Evolutionary conservation across 129 eudicot genomes (phyloP).

Genomic region (Logfia minima): DNA sequence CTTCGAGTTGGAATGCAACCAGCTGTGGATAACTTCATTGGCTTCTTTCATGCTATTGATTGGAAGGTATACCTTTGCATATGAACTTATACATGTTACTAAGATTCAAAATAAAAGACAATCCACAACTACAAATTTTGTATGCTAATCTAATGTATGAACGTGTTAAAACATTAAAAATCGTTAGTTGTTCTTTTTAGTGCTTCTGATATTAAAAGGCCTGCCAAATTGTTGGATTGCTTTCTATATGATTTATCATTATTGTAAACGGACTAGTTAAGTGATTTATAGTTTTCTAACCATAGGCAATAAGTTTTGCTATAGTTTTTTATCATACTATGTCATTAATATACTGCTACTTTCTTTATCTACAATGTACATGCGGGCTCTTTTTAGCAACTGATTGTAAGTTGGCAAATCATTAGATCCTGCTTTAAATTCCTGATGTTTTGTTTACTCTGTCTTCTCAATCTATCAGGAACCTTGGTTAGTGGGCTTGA

Average conservation of each 20-base stretch:
- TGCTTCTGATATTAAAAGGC: neutral
- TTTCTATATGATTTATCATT: neutral
- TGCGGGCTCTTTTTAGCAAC: neutral
- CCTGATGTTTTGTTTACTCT: neutral
- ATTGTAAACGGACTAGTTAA: neutral
- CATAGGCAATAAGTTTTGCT: neutral
- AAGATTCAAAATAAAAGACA: slow-evolving; percentile 10
- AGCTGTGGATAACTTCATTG: slow-evolving; percentile 77
- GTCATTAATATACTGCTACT: slow-evolving; percentile 1
- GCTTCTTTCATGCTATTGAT: slow-evolving; percentile 93
- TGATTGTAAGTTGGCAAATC: neutral
- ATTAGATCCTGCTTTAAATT: neutral
- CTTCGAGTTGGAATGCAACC: slow-evolving; percentile 77
- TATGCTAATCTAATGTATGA: neutral
- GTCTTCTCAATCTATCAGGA: slow-evolving; percentile 51
- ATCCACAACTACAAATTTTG: neutral
- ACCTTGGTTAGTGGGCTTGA: slow-evolving; percentile 78
- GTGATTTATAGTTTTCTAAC: neutral
- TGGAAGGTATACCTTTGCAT: slow-evolving; percentile 67
- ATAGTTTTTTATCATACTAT: neutral
- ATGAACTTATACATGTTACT: slow-evolving; percentile 4
- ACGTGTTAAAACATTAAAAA: neutral
- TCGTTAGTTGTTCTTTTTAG: neutral
- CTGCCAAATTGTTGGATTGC: neutral
- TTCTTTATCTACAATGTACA: neutral